Evolutionary conservation across 2,329 filamentous ascomycete species (phyloP).

Genomic region (Sporothrix sp.): DNA sequence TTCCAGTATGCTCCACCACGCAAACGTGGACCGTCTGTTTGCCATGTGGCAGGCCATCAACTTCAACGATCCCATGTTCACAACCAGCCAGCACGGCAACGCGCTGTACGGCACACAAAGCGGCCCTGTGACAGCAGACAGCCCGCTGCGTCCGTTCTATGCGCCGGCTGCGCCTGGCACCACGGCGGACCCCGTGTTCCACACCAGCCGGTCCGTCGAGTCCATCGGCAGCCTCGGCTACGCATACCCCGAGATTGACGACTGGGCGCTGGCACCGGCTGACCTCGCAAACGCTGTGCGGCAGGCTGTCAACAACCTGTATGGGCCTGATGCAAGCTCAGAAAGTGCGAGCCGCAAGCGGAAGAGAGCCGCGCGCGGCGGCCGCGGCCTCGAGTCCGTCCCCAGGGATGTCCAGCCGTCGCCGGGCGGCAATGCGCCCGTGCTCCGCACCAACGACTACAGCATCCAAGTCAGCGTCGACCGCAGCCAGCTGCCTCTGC

Average conservation of each 20-base stretch:
- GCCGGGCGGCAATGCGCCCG: not conserved
- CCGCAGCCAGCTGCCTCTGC: slow-evolving; percentile 28
- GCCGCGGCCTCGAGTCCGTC: too few relatives aligned
- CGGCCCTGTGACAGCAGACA: slow-evolving; percentile 34
- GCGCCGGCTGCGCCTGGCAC: slow-evolving; percentile 6
- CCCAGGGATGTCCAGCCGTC: not conserved
- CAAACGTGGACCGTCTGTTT: slow-evolving; percentile 52
- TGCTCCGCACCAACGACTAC: slow-evolving; percentile 23
- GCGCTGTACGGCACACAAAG: slow-evolving; percentile 32
- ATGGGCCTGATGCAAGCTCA: slow-evolving; percentile 19
- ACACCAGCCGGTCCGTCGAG: slow-evolving; percentile 31
- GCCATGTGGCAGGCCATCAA: slow-evolving; percentile 38
- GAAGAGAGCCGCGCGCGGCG: not conserved
- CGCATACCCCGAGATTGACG: slow-evolving; percentile 31
- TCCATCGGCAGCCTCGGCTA: slow-evolving; percentile 30
- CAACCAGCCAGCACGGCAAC: slow-evolving; percentile 18
- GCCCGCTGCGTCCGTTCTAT: slow-evolving; percentile 42
- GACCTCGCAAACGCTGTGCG: slow-evolving; percentile 53
- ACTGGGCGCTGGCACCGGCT: slow-evolving; percentile 43
- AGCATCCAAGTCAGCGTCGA: slow-evolving; percentile 29
- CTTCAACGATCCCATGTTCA: slow-evolving; percentile 26
- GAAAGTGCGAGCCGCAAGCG: not conserved
- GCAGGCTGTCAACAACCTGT: slow-evolving; percentile 48
- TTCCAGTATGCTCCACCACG: slow-evolving; percentile 39
- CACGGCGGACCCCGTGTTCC: slow-evolving; percentile 25